Conservation (phyloP, 345 rosid genomes). For the Streptanthus diversifolius region DNA sequence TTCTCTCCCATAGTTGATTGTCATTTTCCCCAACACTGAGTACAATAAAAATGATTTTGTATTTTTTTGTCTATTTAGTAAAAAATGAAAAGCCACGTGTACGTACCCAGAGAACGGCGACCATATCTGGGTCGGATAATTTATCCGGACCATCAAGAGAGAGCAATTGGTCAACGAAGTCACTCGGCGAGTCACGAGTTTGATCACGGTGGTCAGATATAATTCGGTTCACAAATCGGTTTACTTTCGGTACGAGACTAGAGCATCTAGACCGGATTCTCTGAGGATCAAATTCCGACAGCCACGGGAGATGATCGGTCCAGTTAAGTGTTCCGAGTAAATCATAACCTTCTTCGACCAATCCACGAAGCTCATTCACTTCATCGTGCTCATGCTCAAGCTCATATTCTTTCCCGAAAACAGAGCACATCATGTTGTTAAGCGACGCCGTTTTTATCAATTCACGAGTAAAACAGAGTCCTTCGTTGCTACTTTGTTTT, state of each 20-base stretch:
- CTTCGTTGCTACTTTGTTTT: slow-evolving; percentile 9
- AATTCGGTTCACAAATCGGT: slow-evolving; percentile 55
- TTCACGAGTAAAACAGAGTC: slow-evolving; percentile 40
- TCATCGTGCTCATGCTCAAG: slow-evolving; percentile 39
- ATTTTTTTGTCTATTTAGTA: not conserved
- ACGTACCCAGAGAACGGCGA: slow-evolving; percentile 82
- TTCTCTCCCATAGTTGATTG: not conserved
- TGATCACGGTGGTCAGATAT: slow-evolving; percentile 49
- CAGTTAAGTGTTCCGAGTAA: slow-evolving; percentile 60
- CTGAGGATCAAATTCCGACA: slow-evolving; percentile 59
- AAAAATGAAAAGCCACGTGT: not conserved
- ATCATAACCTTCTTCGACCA: slow-evolving; percentile 75
- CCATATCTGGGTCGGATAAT: slow-evolving; percentile 54
- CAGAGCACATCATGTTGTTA: slow-evolving; percentile 69
- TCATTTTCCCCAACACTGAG: not conserved
- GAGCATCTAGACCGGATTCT: slow-evolving; percentile 64
- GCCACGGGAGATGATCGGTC: slow-evolving; percentile 70
- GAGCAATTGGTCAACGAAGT: slow-evolving; percentile 67
- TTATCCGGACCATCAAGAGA: slow-evolving; percentile 54
- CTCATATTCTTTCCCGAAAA: slow-evolving; percentile 56
- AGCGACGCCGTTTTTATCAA: slow-evolving; percentile 64
- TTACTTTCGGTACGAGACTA: slow-evolving; percentile 58
- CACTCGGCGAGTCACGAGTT: slow-evolving; percentile 29
- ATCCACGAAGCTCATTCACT: slow-evolving; percentile 40
- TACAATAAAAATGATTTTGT: not conserved